Evolutionary conservation across 176 grass and related monocot species (phyloP).

Genomic region (Oryza officinalis): DNA sequence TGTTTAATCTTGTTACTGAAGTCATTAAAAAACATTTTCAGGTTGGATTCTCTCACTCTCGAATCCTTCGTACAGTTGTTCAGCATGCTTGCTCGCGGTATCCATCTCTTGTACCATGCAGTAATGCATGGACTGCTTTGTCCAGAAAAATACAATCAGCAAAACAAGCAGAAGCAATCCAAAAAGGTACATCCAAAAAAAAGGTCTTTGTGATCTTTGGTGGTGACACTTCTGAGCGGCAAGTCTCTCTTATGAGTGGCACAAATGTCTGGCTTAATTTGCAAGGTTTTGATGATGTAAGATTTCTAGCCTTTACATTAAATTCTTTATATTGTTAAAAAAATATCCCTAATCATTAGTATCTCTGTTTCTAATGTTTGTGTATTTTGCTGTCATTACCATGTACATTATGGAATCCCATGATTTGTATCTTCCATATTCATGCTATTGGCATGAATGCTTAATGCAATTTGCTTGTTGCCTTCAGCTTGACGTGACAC

Average conservation of each 20-base stretch:
- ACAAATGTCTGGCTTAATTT: slow-evolving; percentile 99
- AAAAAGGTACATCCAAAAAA: slow-evolving; percentile 35
- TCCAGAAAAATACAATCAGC: slow-evolving; percentile 53
- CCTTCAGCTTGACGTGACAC: slow-evolving; percentile 86
- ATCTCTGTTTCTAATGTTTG: neutral
- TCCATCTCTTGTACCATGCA: slow-evolving; percentile 66
- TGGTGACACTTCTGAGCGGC: slow-evolving; percentile 91
- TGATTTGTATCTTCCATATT: slow-evolving; percentile 13
- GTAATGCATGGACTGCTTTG: slow-evolving; percentile 65
- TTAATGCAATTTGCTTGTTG: slow-evolving; percentile 34
- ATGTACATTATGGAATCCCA: neutral
- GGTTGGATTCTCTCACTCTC: slow-evolving; percentile 95
- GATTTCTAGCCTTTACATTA: slow-evolving; percentile 32
- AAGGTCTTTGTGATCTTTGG: slow-evolving; percentile 96
- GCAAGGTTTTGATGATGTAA: slow-evolving; percentile 92
- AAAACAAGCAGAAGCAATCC: slow-evolving; percentile 35
- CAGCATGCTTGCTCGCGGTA: slow-evolving; percentile 81
- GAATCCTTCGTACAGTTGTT: slow-evolving; percentile 77
- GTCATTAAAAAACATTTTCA: slow-evolving; percentile 44
- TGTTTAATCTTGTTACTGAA: slow-evolving; percentile 24
- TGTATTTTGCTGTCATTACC: neutral
- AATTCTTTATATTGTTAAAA: neutral
- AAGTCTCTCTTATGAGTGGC: slow-evolving; percentile 98
- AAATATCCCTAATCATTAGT: neutral
- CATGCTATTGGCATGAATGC: neutral